Conservation (phyloP, 495 filamentous ascomycete genomes). For the Hyaloscypha hepaticicola region DNA sequence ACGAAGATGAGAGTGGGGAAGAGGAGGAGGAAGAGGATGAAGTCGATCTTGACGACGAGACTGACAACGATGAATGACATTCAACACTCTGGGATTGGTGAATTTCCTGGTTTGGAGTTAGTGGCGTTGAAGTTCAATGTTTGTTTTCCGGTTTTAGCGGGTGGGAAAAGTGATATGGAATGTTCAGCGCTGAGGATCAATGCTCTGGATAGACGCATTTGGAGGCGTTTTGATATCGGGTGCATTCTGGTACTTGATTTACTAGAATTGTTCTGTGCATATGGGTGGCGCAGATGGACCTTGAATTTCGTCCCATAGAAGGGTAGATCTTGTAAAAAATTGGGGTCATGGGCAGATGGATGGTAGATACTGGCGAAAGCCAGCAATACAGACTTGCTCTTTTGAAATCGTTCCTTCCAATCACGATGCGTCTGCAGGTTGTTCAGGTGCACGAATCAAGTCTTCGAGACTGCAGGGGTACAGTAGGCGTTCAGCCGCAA, state of each 20-base stretch:
- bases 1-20: constrained; percentile 53
- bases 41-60: constrained; percentile 45
- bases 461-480: not conserved
- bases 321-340: not conserved
- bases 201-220: not conserved
- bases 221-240: not conserved
- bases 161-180: not conserved
- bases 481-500: not conserved
- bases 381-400: not conserved
- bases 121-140: not conserved
- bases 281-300: not conserved
- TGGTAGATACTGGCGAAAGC: not conserved
- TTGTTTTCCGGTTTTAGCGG: not conserved
- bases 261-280: not conserved
- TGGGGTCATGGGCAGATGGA: not conserved
- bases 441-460: not conserved
- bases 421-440: not conserved
- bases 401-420: not conserved
- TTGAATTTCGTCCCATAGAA: not conserved
- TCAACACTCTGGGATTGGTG: not conserved
- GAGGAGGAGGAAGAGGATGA: constrained; percentile 49
- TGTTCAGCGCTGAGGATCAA: not conserved
- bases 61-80: constrained; percentile 30
- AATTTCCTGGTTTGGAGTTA: not conserved
- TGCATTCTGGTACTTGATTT: not conserved